Conservation (phyloP, 805 yeast genomes). For the Saccharomycopsis sp. region DNA sequence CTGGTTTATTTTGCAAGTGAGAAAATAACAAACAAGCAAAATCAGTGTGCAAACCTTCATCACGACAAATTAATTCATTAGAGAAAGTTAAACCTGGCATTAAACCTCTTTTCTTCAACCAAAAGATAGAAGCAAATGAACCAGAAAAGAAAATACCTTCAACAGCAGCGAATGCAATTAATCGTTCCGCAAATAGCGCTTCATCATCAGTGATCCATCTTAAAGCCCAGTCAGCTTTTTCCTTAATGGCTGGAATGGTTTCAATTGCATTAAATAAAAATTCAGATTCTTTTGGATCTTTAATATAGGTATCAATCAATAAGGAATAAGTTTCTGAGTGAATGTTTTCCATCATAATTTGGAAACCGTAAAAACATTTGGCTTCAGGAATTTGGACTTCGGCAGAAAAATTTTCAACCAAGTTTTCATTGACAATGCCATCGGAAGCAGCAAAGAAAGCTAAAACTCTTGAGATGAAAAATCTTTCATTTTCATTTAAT, state of each 20-base stretch:
- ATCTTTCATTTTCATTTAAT: constrained; percentile 87
- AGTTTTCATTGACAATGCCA: constrained; percentile 96
- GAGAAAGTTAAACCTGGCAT: constrained; percentile 99
- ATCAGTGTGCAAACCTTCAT: constrained; percentile 98
- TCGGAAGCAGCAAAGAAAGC: constrained; percentile 99
- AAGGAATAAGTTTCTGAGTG: constrained; percentile 88
- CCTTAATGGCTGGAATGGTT: constrained; percentile 90
- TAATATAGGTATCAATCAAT: constrained; percentile 89
- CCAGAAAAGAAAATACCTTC: constrained; percentile 99
- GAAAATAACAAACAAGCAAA: constrained; percentile 94
- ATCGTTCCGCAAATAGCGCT: constrained; percentile 89
- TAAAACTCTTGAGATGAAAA: constrained; percentile 82
- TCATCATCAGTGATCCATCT: constrained; percentile 90
- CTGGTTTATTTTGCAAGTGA: constrained; percentile 87
- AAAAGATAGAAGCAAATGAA: constrained; percentile 95
- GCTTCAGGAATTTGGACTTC: constrained; percentile 98
- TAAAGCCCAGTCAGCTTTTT: constrained; percentile 98
- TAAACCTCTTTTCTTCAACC: constrained; percentile 98
- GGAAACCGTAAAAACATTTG: constrained; percentile 98
- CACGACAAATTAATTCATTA: constrained; percentile 95
- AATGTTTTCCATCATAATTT: constrained; percentile 99
- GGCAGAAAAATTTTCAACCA: constrained; percentile 94
- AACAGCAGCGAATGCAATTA: constrained; percentile 97
- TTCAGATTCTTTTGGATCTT: constrained; percentile 90
- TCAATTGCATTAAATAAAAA: constrained; percentile 92